Percentiles rank a stretch among this genome's conserved stretches.
Evolutionary conservation across 768 basidiomycete species (phyloP).

Genomic region (Rhizopogon vulgaris): DNA sequence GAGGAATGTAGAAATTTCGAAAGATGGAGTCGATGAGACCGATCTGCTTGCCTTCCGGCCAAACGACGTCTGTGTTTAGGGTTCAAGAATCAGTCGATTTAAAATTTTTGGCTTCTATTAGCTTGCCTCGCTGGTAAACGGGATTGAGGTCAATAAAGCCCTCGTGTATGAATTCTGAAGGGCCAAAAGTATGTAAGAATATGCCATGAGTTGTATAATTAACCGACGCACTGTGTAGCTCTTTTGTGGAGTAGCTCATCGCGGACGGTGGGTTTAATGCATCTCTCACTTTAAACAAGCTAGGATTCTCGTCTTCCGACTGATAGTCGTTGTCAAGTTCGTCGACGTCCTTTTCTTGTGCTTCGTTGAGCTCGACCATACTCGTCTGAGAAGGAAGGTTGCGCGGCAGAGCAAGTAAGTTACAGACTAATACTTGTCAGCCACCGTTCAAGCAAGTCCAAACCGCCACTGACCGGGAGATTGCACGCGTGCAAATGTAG

Average conservation of each 20-base stretch:
- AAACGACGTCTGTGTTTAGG: slow-evolving; percentile 60
- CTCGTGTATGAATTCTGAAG: slow-evolving; percentile 48
- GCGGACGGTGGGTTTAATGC: slow-evolving; percentile 35
- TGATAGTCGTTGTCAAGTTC: slow-evolving; percentile 42
- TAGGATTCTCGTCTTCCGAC: slow-evolving; percentile 33
- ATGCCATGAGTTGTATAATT: not conserved
- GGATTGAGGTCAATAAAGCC: slow-evolving; percentile 67
- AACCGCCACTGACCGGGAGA: too few species aligned
- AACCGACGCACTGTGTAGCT: slow-evolving; percentile 39
- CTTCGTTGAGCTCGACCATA: slow-evolving; percentile 15
- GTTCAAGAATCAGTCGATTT: not conserved
- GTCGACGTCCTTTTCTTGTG: slow-evolving; percentile 36
- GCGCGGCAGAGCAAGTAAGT: not conserved
- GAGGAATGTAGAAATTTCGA: slow-evolving; percentile 49
- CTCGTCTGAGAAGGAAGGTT: not conserved
- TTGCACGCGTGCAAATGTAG: not conserved
- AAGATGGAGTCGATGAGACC: slow-evolving; percentile 46
- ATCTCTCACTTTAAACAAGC: slow-evolving; percentile 38
- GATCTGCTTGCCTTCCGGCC: slow-evolving; percentile 64
- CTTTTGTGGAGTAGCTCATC: slow-evolving; percentile 35
- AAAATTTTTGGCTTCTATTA: not conserved
- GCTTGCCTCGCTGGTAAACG: slow-evolving; percentile 63
- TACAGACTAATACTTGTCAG: too few species aligned
- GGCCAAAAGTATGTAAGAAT: not conserved
- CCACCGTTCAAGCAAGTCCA: too few species aligned